Conservation (phyloP, 2,329 filamentous ascomycete genomes). For the Calonectria pseudoreteaudii region DNA sequence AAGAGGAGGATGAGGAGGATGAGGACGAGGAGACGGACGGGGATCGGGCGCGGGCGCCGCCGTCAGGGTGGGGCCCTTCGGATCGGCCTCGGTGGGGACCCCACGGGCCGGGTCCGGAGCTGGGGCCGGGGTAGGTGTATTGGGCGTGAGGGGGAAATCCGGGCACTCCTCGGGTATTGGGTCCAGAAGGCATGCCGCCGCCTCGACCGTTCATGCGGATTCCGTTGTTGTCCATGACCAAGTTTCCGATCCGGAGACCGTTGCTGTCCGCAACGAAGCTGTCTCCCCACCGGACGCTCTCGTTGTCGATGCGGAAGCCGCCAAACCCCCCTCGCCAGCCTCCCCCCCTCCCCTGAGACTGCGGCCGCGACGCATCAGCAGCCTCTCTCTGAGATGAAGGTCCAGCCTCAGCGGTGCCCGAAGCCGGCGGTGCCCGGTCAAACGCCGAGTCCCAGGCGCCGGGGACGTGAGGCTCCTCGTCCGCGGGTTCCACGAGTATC, state of each 20-base stretch:
- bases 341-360: neutral
- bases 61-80: slow-evolving; percentile 25
- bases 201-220: slow-evolving; percentile 43
- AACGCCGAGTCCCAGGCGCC: slow-evolving; percentile 39
- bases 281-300: slow-evolving; percentile 57
- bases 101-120: slow-evolving; percentile 17
- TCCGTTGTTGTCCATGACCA: slow-evolving; percentile 56
- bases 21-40: slow-evolving; percentile 51
- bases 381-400: slow-evolving; percentile 27
- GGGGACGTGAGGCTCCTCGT: slow-evolving; percentile 38
- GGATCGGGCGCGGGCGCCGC: slow-evolving; percentile 44
- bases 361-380: slow-evolving; percentile 15
- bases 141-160: slow-evolving; percentile 6
- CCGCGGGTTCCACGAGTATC: slow-evolving; percentile 48
- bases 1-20: slow-evolving; percentile 51
- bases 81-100: slow-evolving; percentile 27
- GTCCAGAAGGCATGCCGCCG: slow-evolving; percentile 1
- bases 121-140: slow-evolving; percentile 18
- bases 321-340: slow-evolving; percentile 35
- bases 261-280: slow-evolving; percentile 57
- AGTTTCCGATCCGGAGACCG: slow-evolving; percentile 59
- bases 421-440: slow-evolving; percentile 31
- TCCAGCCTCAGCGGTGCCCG: slow-evolving; percentile 10
- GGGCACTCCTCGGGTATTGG: slow-evolving; percentile 9
- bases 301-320: slow-evolving; percentile 56